Percentiles rank a stretch among this genome's conserved stretches.
Evolutionary conservation across 148 eudicot species (phyloP).

Genomic region (Arbutus unedo): DNA sequence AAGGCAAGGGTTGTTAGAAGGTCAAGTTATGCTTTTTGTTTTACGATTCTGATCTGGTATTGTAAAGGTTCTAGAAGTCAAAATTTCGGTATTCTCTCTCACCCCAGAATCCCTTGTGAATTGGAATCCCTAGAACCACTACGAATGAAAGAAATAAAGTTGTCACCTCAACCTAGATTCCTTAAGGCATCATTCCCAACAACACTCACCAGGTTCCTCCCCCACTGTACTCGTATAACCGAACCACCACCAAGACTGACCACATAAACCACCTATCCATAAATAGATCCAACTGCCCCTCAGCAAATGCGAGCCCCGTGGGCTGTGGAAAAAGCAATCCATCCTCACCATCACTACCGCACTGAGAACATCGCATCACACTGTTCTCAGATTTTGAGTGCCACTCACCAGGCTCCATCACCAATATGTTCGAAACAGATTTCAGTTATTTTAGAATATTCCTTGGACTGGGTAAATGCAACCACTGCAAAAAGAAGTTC

Average conservation of each 20-base stretch:
- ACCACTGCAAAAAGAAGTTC: not conserved
- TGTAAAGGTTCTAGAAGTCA: not conserved
- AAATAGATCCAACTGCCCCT: not conserved
- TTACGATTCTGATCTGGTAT: not conserved
- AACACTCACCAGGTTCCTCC: not conserved
- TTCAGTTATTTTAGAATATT: not conserved
- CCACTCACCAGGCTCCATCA: not conserved
- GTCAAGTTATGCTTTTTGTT: not conserved
- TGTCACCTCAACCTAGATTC: not conserved
- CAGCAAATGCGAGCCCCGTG: not conserved
- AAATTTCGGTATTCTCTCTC: not conserved
- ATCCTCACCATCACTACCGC: not conserved
- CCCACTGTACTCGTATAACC: not conserved
- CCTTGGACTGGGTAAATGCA: not conserved
- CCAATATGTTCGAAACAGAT: not conserved
- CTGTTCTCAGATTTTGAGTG: constrained; percentile 1
- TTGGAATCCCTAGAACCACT: not conserved
- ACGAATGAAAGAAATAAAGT: not conserved
- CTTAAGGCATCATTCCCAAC: not conserved
- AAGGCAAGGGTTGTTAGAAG: not conserved
- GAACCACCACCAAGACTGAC: not conserved
- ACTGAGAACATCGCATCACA: not conserved
- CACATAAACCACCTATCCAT: not conserved
- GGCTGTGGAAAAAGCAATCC: not conserved
- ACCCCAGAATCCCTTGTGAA: not conserved